Percentiles rank a stretch among this genome's conserved stretches.
phyloP scores from a whole-genome alignment of 1,284 basidiomycete genomes.

The Meira nashicola region DNA sequence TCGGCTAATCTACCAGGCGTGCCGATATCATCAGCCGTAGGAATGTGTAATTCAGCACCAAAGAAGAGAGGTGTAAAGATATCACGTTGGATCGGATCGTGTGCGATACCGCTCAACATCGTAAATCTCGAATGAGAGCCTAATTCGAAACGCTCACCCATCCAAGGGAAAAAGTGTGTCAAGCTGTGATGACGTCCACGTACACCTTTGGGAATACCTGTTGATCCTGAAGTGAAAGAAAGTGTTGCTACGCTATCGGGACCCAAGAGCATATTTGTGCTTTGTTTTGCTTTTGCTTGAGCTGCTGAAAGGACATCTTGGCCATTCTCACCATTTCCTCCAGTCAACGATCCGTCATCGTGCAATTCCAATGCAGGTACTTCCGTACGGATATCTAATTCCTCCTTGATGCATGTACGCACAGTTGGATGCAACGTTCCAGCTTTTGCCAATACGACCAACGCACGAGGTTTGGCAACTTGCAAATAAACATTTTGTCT shows the following conservation, averaged over 20 bases:
- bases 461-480: constrained; percentile 87
- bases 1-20: constrained; percentile 93
- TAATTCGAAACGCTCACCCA: constrained; percentile 82
- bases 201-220: constrained; percentile 97
- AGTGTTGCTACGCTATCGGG: constrained; percentile 93
- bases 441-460: constrained; percentile 86
- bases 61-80: constrained; percentile 99
- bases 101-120: constrained; percentile 98
- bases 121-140: constrained; percentile 78
- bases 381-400: constrained; percentile 80
- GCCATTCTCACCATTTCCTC: constrained; percentile 60
- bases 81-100: constrained; percentile 98
- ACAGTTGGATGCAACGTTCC: constrained; percentile 77
- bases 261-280: constrained; percentile 72
- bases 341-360: constrained; percentile 56
- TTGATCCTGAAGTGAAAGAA: constrained; percentile 95
- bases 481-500: constrained; percentile 92
- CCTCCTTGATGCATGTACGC: constrained; percentile 73
- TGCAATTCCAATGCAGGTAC: constrained; percentile 83
- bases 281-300: constrained; percentile 56
- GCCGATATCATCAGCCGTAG: constrained; percentile 94
- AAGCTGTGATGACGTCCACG: constrained; percentile 89
- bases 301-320: constrained; percentile 58
- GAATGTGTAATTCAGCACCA: constrained; percentile 90
- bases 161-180: constrained; percentile 99